Base-by-base conservation (phyloP, 805 yeast genomes). In the Danielia oregonensis region DNA sequence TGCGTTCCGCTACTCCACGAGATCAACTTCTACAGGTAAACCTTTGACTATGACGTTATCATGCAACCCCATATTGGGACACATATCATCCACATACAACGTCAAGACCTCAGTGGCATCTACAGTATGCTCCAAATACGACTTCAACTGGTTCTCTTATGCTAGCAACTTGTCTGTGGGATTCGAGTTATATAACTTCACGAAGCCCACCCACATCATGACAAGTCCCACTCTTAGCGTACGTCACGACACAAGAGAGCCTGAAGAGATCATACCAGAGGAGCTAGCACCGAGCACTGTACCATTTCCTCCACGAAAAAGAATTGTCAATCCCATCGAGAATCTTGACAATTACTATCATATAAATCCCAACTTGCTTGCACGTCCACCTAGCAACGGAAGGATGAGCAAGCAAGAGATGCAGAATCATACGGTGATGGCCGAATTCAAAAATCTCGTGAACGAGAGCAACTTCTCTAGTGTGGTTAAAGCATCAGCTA, bases 21-120 rank as follows among this genome's bases (percentile, higher is more conserved):
- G 86, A 42, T 79, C 96, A 0, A 79, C 93, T 0, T 77, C 85
- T 27, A 84, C 95, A 0, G 95, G 94, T 3, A 83, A 86, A 43
- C 98, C 98, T 0, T 61, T 89, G 43, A 85, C 96, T 0, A 74
- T 93, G 72, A 84, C 97, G 0, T 52, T 91, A 25, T 81, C 95
- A 0, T 71, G 82, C 38, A 93, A 93, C 55, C 98, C 98, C 1
- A 65, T 93, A 11, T 66, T 91, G 54, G 98, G 98, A 2, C 89
- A 88, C 45, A 61, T 93, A 2, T 81, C 95, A 3, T 81, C 95
- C 2, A 82, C 95, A 0, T 93, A 89, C 54, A 78, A 96, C 1
- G 86, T 88, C 22, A 80, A 82, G 50, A 85, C 96, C 0, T 77
- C 86, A 4, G 70, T 78, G 2, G 72, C 76, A 19, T 77, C 91